Evolutionary conservation across 179 eudicot species (phyloP).

Genomic region (Pouteria campechiana): DNA sequence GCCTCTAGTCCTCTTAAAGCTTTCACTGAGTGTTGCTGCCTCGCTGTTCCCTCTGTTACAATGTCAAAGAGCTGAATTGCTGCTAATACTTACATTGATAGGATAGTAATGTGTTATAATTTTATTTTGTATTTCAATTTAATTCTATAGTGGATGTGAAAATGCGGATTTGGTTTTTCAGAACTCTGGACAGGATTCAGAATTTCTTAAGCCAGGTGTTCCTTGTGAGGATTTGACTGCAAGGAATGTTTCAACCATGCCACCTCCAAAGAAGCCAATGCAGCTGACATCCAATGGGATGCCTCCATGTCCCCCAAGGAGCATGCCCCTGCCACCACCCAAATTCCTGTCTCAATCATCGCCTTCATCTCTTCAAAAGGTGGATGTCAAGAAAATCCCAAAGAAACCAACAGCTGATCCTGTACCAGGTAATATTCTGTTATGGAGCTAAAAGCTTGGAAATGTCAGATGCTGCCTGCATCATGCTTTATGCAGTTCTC

Average conservation of each 20-base stretch:
- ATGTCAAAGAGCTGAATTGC: too few relatives aligned
- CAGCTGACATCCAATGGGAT: slow-evolving; percentile 19
- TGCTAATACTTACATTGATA: too few relatives aligned
- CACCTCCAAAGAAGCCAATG: slow-evolving; percentile 30
- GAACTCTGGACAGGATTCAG: slow-evolving; percentile 42
- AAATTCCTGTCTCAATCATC: slow-evolving; percentile 23
- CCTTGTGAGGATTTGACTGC: slow-evolving; percentile 23
- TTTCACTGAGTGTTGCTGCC: too few relatives aligned
- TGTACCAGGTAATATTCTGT: slow-evolving; percentile 46
- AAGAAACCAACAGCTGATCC: slow-evolving; percentile 15
- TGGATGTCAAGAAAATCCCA: slow-evolving; percentile 5
- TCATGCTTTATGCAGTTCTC: not conserved
- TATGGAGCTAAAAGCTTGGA: not conserved
- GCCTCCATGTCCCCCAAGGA: slow-evolving; percentile 19
- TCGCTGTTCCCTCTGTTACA: too few relatives aligned
- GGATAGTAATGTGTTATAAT: not conserved
- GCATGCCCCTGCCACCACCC: slow-evolving; percentile 28
- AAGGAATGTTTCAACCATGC: slow-evolving; percentile 21
- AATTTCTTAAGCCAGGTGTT: slow-evolving; percentile 19
- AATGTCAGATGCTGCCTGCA: too few relatives aligned
- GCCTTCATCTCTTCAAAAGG: slow-evolving; percentile 21
- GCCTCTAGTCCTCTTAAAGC: too few relatives aligned
- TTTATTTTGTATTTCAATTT: not conserved
- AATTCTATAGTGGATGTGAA: slow-evolving; percentile 5
- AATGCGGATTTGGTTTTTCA: slow-evolving; percentile 14